These are phyloP conservation scores for Ramaria sp. DNA, from an alignment of 768 basidiomycete genomes.

Conservation along the genomic window DNA sequence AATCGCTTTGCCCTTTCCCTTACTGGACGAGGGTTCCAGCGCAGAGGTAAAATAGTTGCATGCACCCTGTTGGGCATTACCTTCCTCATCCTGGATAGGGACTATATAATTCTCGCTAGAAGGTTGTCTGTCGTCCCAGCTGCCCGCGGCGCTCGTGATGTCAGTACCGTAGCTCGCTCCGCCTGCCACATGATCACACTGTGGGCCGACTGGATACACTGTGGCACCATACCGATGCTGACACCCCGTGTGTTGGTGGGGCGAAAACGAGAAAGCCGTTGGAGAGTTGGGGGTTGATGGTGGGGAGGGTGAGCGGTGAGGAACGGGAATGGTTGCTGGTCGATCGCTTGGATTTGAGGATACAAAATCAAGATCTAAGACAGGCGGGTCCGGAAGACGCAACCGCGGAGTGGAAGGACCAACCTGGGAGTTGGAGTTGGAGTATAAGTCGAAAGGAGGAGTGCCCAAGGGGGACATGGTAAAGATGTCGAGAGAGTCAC, in stretches of 20 bases:
- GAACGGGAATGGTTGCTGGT: too few relatives aligned
- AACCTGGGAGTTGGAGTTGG: not conserved
- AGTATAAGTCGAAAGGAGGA: not conserved
- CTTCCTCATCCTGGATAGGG: not conserved
- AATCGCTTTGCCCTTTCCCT: slow-evolving; percentile 1
- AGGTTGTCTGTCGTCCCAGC: not conserved
- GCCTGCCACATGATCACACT: not conserved
- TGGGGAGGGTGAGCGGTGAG: not conserved
- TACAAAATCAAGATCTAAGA: not conserved
- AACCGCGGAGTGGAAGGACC: not conserved
- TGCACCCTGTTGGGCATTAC: not conserved
- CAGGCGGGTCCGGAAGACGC: not conserved
- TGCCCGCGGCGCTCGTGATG: slow-evolving; percentile 1
- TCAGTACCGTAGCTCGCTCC: slow-evolving; percentile 4
- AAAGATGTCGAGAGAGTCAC: slow-evolving; percentile 1
- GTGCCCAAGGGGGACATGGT: not conserved
- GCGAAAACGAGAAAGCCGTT: slow-evolving; percentile 5
- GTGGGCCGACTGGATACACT: not conserved
- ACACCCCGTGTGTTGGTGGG: not conserved
- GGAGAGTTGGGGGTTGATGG: slow-evolving; percentile 4
- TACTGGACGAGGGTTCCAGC: not conserved
- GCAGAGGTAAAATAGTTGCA: not conserved
- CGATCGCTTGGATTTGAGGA: not conserved
- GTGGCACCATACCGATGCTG: not conserved
- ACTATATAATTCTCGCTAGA: not conserved